Evolutionary conservation across 139 green algal genomes (phyloP), one percentile per base, ranked within the genome.

Genomic region (Coelastrella sp.): DNA sequence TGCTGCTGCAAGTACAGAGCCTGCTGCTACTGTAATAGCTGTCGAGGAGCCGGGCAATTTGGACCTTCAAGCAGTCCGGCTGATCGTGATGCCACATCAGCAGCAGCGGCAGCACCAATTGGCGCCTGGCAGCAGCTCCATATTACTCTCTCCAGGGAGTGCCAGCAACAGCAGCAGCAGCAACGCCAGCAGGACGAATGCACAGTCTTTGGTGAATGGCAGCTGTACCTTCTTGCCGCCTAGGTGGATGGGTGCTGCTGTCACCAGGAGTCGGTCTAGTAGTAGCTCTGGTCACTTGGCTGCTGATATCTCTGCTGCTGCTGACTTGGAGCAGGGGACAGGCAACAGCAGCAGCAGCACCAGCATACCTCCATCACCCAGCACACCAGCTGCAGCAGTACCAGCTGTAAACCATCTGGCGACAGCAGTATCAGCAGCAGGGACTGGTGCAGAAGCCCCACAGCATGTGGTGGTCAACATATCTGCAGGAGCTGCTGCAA

Each of bases 151-250:
- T 49, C 35, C 35, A 49, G 35, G 35, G 35, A 3, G 35, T 49
- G 35, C 35, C 35, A 82, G 24, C 75, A 81, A 15, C 75, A 82
- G 78, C 78, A 83, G 56, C 78, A 83, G 78, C 78, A 83, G 78
- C 35, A 49, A 49, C 35, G 35, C 35, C 75, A 82, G 75, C 75
- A 82, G 25, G 75, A 0, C 35, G 35, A 49, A 49, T 49, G 35
- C 35, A 49, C 35, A 3, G 35, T 49, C 35, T 49, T 49, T 49
- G 35, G 35, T 49, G 35, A 49, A 3, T 49, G 35, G 35, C 35
- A 49, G 35, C 35, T 49, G 35, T 49, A 49, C 35, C 35, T 49
- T 49, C 35, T 49, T 49, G 35, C 35, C 35, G 35, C 35, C 35
- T 49, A 49, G 35, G 35, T 49, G 35, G 35, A 49, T 49, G 35